A percentile compares a stretch with the other conserved stretches of the same genome.
These are phyloP conservation scores for Cymbopogon flexuosus DNA, from an alignment of 202 grass and related monocot genomes.

Conservation along the genomic window DNA sequence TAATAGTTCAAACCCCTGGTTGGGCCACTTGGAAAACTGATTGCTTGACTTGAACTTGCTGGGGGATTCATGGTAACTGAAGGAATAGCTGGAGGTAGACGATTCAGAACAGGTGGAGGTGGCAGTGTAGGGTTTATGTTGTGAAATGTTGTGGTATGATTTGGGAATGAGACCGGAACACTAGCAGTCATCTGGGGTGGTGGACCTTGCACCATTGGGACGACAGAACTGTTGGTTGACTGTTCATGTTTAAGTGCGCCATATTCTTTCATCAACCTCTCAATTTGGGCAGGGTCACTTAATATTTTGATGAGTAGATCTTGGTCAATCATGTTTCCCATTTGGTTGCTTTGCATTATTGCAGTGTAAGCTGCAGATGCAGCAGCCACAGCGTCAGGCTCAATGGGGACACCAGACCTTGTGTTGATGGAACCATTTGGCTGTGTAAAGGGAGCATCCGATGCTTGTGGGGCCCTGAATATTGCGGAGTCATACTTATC, in stretches of 20 bases:
- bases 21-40: conserved; percentile 35
- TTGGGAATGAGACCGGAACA: conserved; percentile 9
- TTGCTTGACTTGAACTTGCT: conserved; percentile 29
- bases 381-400: conserved; percentile 71
- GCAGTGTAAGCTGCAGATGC: conserved; percentile 79
- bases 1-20: conserved; percentile 58
- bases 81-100: conserved; percentile 23
- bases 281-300: conserved; percentile 72
- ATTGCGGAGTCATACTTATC: conserved; percentile 22
- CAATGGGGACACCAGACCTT: conserved; percentile 12
- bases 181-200: conserved; percentile 29
- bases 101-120: conserved; percentile 30
- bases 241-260: conserved; percentile 41
- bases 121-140: conserved; percentile 17
- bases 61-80: conserved; percentile 35
- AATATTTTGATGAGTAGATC: conserved; percentile 89
- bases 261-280: conserved; percentile 69
- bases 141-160: conserved; percentile 30
- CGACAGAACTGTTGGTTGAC: conserved; percentile 36
- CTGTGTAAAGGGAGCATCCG: conserved; percentile 13
- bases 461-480: not conserved
- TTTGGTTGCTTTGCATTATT: conserved; percentile 72
- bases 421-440: conserved; percentile 3
- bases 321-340: conserved; percentile 68
- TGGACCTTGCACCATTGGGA: conserved; percentile 32